Evolutionary conservation across 345 rosid genomes (phyloP), one percentile per base, ranked within the genome.

Genomic region (Gossypium bickii): DNA sequence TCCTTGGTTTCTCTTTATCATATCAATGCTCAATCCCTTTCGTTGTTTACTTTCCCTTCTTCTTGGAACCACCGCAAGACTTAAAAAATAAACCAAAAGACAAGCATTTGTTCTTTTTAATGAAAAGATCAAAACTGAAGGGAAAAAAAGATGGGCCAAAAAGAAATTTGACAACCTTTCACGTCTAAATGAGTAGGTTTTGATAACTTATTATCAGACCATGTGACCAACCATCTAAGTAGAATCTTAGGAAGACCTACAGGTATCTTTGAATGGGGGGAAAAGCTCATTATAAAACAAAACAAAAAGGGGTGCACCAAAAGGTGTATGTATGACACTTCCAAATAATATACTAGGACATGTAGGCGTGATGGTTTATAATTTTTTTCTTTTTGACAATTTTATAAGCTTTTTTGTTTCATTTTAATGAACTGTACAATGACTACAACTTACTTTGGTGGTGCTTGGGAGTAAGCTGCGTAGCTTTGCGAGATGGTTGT

Each of bases 391-490:
- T 48, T 62, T 60, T 72, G 3, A 70, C 61, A 70, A 70, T 17
- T 51, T 70, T 51, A 29, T 34, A 52, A 70, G 16, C 60, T 17
- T 29, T 52, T 29, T 70, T 67, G 22, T 45, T 1, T 51, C 27
- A 20, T 9, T 57, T 22, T 57, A 9, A 10, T 24, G 52, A 34
- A 18, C n/a, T 9, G 1, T 27, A 1, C 62, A 2, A 43, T 66
- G 72, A 44, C 45, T 29, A 56, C 44, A 57, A 78, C 97, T 93
- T 91, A 95, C 99, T 87, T 95, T 95, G 77, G 97, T 91, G 78
- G 98, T 93, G 87, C 89, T 95, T 12, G 99, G 99, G 43, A 95
- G 85, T 78, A 95, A 77, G 87, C 97, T 91, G 76, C 99, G 91
- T 52, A 95, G 93, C 82, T 93, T 95, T 55, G 98, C 94, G 17